Evolutionary conservation across 768 basidiomycete genomes (phyloP), one percentile per base, ranked within the genome.

Genomic region (Coprinopsis marcescibilis): DNA sequence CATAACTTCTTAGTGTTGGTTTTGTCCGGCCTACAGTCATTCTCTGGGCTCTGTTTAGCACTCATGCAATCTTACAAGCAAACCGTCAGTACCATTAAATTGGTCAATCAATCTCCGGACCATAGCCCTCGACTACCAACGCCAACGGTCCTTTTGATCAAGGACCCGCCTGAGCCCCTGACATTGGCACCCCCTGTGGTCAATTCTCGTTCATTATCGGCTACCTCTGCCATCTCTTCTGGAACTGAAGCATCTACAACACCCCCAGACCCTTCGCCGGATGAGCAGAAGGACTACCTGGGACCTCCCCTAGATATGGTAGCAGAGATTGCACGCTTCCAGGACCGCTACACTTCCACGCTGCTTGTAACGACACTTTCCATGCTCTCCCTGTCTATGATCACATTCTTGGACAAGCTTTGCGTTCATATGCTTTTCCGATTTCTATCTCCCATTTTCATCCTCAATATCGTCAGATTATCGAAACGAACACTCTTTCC

Each of bases 401-500:
- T 68, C 19, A 67, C 73, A 5, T 83, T 83, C 54, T 63, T 84
- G 50, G 78, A 87, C 63, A 86, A 87, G 42, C 71, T 92, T 51
- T 67, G 94, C 21, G 83, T 82, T 0, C 77, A 86, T 57, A 56
- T 89, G 40, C 65, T 96, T 39, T 71, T 73, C 51, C 69, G 68
- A 0, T 64, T 73, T 15, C 65, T 85, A 46, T 68, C 79, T 1
- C 68, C 78, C 4, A 50, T 68, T 4, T 73, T 76, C 41, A 60
- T 89, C 20, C 70, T 83, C 15, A 69, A 68, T 25, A 60, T 76
- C 21, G 68, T 81, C 29, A 75, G 78, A 29, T 58, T 73, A 3
- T 65, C 80, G 12, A 89, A 88, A 55, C 73, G 73, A 7, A 75
- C 83, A 6, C 71, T 98, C 21, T 98, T 95, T 60, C 94, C 95